Evolutionary conservation across 1,284 basidiomycete species (phyloP).

Genomic region (Marasmius oreades): DNA sequence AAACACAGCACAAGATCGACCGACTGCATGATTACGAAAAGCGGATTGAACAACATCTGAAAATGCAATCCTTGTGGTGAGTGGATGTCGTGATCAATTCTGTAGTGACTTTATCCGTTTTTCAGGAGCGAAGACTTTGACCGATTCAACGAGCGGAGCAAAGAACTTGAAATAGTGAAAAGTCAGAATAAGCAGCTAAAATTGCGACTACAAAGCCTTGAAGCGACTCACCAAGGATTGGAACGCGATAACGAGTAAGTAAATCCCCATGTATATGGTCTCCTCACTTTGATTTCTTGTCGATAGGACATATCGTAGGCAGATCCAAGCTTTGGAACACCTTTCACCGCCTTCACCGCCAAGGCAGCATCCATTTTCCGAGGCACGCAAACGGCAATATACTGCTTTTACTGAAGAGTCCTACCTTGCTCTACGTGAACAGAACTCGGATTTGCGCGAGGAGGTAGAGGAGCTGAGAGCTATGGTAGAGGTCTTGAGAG

Average conservation of each 20-base stretch:
- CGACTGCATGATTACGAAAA: constrained; percentile 68
- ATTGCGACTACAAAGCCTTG: constrained; percentile 53
- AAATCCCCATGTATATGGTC: background rate
- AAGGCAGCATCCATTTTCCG: background rate
- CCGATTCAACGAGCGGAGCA: constrained; percentile 61
- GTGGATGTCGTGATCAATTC: constrained; percentile 17
- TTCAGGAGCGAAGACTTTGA: constrained; percentile 70
- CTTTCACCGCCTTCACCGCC: constrained; percentile 24
- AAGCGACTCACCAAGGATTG: constrained; percentile 45
- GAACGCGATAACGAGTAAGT: constrained; percentile 55
- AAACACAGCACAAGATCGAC: constrained; percentile 70
- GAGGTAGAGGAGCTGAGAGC: constrained; percentile 69
- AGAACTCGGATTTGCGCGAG: constrained; percentile 57
- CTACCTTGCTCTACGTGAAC: constrained; percentile 49
- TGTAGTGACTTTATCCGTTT: constrained; percentile 3
- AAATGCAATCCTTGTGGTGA: constrained; percentile 69
- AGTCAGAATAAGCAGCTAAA: constrained; percentile 62
- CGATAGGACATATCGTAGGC: constrained; percentile 47
- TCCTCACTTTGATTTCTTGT: constrained; percentile 8
- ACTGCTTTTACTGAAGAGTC: constrained; percentile 42
- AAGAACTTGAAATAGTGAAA: constrained; percentile 51
- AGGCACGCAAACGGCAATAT: background rate
- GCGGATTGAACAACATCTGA: constrained; percentile 68
- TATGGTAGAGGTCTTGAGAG: constrained; percentile 65
- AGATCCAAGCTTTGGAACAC: constrained; percentile 57